phyloP scores from a whole-genome alignment of 306 rosid species.

The Fagus crenata region DNA sequence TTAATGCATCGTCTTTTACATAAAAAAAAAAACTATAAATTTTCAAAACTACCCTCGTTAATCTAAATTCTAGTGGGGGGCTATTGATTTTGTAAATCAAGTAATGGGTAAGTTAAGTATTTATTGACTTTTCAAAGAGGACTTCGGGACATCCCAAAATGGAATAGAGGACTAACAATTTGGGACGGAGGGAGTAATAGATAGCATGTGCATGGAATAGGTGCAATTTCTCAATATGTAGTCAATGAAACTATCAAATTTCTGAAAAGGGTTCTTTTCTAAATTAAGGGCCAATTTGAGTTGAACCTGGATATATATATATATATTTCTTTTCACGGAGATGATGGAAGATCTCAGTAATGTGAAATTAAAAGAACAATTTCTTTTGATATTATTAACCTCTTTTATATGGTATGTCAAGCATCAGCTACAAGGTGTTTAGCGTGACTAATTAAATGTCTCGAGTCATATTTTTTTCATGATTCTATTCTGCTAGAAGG shows the following conservation, averaged over 20 bases:
- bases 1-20: no score
- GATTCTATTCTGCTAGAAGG: not conserved
- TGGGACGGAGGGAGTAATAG: not conserved
- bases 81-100: no score
- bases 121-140: no score
- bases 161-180: no score
- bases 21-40: no score
- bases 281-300: not conserved
- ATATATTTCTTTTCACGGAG: no score
- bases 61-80: no score
- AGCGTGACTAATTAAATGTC: not conserved
- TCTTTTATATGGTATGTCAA: not conserved
- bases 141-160: no score
- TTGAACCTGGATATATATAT: not conserved
- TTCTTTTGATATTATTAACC: not conserved
- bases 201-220: not conserved
- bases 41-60: no score
- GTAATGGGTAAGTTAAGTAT: no score
- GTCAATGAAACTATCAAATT: not conserved
- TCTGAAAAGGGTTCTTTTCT: conserved; percentile 1
- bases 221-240: not conserved
- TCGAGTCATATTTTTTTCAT: not conserved
- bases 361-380: not conserved
- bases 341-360: not conserved
- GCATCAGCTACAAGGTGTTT: not conserved